Evolutionary conservation across 306 rosid species (phyloP).

Genomic region (Sesbania bispinosa): DNA sequence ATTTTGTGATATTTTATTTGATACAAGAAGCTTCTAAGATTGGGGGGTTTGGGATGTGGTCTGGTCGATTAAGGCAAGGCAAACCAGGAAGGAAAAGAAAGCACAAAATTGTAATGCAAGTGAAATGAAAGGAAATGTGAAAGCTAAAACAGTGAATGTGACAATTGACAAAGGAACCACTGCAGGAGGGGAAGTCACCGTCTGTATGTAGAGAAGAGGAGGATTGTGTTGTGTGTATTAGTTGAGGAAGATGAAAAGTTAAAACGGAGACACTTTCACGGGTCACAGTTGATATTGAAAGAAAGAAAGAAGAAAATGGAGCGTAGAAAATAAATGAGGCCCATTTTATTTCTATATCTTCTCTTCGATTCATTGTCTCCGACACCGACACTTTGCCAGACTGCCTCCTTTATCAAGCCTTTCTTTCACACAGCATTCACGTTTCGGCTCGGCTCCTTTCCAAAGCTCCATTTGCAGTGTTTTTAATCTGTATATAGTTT

Average conservation of each 20-base stretch:
- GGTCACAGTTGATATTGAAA: not conserved
- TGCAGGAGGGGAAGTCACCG: conserved; percentile 30
- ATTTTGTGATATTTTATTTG: not conserved
- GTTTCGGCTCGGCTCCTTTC: conserved; percentile 22
- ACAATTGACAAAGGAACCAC: conserved; percentile 35
- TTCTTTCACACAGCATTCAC: conserved; percentile 19
- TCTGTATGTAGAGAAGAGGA: not conserved
- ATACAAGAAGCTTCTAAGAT: not conserved
- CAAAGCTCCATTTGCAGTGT: no score
- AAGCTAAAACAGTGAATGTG: conserved; percentile 9
- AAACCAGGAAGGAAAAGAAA: not conserved
- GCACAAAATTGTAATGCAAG: not conserved
- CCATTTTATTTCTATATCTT: not conserved
- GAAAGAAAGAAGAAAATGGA: not conserved
- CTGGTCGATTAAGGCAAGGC: not conserved
- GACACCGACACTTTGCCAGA: conserved; percentile 44
- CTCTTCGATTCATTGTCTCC: conserved; percentile 12
- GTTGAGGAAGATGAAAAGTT: not conserved
- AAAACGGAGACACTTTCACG: not conserved
- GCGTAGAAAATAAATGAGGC: conserved; percentile 17
- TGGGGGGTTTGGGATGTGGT: not conserved
- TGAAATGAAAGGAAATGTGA: conserved; percentile 2
- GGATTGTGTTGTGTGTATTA: not conserved
- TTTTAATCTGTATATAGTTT: no score
- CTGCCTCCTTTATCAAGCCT: not conserved